phyloP scores from a whole-genome alignment of 2,329 filamentous ascomycete species.

The Nemania serpens region DNA sequence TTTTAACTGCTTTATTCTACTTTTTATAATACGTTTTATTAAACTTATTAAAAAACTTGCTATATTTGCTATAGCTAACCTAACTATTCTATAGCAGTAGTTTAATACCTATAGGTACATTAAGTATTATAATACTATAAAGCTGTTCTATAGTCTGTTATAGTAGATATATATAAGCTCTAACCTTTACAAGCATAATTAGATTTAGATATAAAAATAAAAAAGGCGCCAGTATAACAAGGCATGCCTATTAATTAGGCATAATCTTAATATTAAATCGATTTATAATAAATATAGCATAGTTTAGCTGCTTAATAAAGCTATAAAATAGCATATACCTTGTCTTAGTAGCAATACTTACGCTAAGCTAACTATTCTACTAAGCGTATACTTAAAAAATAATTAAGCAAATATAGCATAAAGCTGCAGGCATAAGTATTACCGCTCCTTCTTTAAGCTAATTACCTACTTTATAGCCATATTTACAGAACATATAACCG shows the following conservation, averaged over 20 bases:
- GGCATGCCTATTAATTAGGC: too few relatives aligned
- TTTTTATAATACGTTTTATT: background rate
- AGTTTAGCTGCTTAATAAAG: background rate
- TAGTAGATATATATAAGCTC: background rate
- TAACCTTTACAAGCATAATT: background rate
- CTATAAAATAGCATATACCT: background rate
- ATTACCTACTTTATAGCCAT: background rate
- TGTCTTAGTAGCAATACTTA: background rate
- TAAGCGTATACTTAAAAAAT: background rate
- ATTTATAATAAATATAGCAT: background rate
- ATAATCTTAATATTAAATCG: background rate
- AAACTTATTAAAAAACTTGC: conserved; percentile 1
- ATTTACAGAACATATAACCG: background rate
- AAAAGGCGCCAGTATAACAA: background rate
- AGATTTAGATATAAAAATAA: background rate
- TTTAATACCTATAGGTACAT: background rate
- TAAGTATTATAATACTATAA: background rate
- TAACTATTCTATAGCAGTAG: background rate
- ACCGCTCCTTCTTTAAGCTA: too few relatives aligned
- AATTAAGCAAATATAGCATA: too few relatives aligned
- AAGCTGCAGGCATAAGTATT: too few relatives aligned
- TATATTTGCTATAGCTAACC: background rate
- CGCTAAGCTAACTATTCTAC: background rate
- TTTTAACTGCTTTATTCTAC: background rate
- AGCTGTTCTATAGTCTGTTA: background rate